These are phyloP conservation scores for Vitis rupestris DNA, from an alignment of 164 flowering plant species.

Conservation along the genomic window DNA sequence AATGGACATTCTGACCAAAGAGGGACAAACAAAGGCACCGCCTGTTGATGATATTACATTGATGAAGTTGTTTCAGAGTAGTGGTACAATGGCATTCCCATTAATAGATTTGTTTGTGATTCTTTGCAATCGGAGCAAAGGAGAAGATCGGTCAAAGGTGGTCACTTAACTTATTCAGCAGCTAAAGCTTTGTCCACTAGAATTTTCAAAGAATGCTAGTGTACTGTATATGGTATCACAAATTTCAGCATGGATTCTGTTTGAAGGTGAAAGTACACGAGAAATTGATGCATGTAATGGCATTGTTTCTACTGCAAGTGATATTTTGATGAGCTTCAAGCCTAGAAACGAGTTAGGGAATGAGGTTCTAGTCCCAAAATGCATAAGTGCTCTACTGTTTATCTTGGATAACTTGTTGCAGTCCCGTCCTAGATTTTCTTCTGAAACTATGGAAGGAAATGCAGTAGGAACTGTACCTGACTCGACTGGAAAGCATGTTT, in stretches of 20 bases:
- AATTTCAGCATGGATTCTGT: conserved; percentile 71
- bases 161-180: conserved; percentile 68
- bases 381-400: conserved; percentile 73
- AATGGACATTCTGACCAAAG: conserved; percentile 48
- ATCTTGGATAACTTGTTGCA: conserved; percentile 80
- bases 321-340: conserved; percentile 58
- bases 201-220: conserved; percentile 53
- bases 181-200: conserved; percentile 61
- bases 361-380: conserved; percentile 59
- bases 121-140: conserved; percentile 77
- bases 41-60: conserved; percentile 76
- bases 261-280: conserved; percentile 64
- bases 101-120: conserved; percentile 80
- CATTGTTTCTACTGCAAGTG: conserved; percentile 49
- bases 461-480: conserved; percentile 35
- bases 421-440: conserved; percentile 47
- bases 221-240: conserved; percentile 62
- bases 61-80: conserved; percentile 70
- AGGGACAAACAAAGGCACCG: conserved; percentile 48
- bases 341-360: conserved; percentile 35
- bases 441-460: conserved; percentile 40
- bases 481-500: conserved; percentile 41
- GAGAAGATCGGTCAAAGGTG: conserved; percentile 78
- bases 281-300: conserved; percentile 77
- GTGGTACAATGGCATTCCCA: conserved; percentile 70